Conservation (phyloP, 805 yeast species). For the Pichia nakasei region DNA sequence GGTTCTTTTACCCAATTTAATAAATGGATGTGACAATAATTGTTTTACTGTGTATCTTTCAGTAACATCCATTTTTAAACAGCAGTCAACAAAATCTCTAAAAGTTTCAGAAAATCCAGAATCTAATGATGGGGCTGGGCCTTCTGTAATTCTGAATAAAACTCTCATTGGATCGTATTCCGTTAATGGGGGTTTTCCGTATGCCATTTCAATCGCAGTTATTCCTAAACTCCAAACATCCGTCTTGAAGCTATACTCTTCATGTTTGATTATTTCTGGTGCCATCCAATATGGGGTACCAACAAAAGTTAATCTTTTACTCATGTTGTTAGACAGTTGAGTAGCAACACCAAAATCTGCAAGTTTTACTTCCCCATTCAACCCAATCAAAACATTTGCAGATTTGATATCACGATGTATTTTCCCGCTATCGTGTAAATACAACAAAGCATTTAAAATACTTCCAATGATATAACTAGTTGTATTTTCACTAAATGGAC, state of each 20-base stretch:
- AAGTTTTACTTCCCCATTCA: conserved; percentile 66
- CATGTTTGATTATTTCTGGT: conserved; percentile 46
- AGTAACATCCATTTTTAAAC: conserved; percentile 64
- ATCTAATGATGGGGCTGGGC: conserved; percentile 36
- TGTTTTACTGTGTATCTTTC: conserved; percentile 56
- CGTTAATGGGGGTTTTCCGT: conserved; percentile 63
- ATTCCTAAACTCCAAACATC: conserved; percentile 80
- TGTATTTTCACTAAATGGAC: conserved; percentile 48
- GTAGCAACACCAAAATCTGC: conserved; percentile 98
- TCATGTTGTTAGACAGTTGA: conserved; percentile 47
- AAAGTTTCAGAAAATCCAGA: conserved; percentile 33
- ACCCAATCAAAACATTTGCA: conserved; percentile 72
- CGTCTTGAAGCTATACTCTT: conserved; percentile 58
- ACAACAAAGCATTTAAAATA: conserved; percentile 50
- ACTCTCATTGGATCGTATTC: conserved; percentile 50
- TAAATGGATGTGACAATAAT: conserved; percentile 57
- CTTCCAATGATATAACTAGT: conserved; percentile 48
- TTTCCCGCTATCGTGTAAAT: conserved; percentile 62
- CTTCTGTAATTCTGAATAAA: conserved; percentile 40
- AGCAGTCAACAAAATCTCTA: conserved; percentile 57
- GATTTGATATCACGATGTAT: conserved; percentile 94
- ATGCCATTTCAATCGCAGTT: conserved; percentile 63
- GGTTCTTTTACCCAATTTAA: conserved; percentile 31
- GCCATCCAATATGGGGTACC: conserved; percentile 63
- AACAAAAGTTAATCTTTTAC: conserved; percentile 43